These are phyloP conservation scores for Boletus calvinii DNA, from an alignment of 1,284 basidiomycete genomes.

Conservation along the genomic window DNA sequence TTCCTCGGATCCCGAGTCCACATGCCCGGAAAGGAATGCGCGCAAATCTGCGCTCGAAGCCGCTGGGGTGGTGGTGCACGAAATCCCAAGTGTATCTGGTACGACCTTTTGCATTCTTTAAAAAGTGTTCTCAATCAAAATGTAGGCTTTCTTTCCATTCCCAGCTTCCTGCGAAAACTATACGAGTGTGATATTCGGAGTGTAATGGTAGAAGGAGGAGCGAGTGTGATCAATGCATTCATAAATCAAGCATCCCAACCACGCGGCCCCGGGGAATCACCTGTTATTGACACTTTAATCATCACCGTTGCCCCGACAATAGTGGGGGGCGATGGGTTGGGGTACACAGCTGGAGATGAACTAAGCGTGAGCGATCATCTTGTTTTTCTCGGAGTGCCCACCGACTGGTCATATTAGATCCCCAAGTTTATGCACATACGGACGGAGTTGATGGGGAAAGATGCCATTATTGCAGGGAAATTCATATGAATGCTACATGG, in stretches of 20 bases:
- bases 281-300: constrained; percentile 64
- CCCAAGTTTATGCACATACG: constrained; percentile 34
- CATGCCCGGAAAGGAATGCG: constrained; percentile 36
- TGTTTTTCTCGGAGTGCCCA: background rate
- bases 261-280: constrained; percentile 5
- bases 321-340: constrained; percentile 73
- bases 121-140: constrained; percentile 5
- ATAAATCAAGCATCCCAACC: constrained; percentile 37
- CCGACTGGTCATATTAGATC: constrained; percentile 22
- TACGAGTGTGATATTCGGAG: constrained; percentile 57
- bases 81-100: constrained; percentile 38
- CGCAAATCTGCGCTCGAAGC: constrained; percentile 46
- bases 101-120: constrained; percentile 9
- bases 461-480: constrained; percentile 40
- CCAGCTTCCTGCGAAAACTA: constrained; percentile 52
- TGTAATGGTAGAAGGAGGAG: constrained; percentile 96
- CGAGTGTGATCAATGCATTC: constrained; percentile 79
- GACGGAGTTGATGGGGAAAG: constrained; percentile 43
- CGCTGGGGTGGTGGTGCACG: constrained; percentile 56
- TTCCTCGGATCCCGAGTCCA: constrained; percentile 23
- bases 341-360: constrained; percentile 41
- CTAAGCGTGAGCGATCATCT: constrained; percentile 18
- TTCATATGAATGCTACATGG: constrained; percentile 14
- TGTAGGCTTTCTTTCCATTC: constrained; percentile 49
- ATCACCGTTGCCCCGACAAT: constrained; percentile 82